Percentiles rank a stretch among this genome's conserved stretches.
phyloP scores from a whole-genome alignment of 371 early-diverging fungal genomes.

The Apophysomyces elegans region DNA sequence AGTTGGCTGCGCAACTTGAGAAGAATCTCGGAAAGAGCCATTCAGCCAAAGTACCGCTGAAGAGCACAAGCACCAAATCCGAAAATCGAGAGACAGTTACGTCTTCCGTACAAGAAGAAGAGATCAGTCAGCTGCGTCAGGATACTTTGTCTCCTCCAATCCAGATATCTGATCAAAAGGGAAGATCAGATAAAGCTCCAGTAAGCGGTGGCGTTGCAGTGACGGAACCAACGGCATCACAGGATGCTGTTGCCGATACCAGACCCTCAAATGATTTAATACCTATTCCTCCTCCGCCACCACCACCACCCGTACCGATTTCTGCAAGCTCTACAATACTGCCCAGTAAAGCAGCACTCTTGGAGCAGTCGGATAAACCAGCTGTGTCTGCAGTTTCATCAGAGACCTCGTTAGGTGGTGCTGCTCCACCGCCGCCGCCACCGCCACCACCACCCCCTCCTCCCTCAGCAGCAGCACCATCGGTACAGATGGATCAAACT shows the following conservation, averaged over 20 bases:
- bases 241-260: neutral
- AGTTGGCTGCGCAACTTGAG: slow-evolving; percentile 43
- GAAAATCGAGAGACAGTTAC: neutral
- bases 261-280: neutral
- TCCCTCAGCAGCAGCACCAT: slow-evolving; percentile 8
- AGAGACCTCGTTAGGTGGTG: neutral
- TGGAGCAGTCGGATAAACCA: no score
- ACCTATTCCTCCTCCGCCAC: slow-evolving; percentile 16
- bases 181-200: neutral
- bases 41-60: neutral
- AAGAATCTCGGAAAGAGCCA: slow-evolving; percentile 26
- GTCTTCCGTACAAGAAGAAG: neutral
- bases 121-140: neutral
- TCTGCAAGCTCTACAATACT: no score
- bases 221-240: slow-evolving; percentile 18
- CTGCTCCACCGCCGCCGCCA: slow-evolving; percentile 21
- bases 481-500: neutral
- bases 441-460: slow-evolving; percentile 12
- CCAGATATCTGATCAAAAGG: slow-evolving; percentile 2
- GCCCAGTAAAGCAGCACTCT: no score
- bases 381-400: slow-evolving; percentile 4
- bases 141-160: neutral
- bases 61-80: neutral
- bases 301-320: slow-evolving; percentile 15
- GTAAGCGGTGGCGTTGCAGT: neutral